phyloP scores from a whole-genome alignment of 208 protist genomes.

The Wallacemonas sp. region DNA sequence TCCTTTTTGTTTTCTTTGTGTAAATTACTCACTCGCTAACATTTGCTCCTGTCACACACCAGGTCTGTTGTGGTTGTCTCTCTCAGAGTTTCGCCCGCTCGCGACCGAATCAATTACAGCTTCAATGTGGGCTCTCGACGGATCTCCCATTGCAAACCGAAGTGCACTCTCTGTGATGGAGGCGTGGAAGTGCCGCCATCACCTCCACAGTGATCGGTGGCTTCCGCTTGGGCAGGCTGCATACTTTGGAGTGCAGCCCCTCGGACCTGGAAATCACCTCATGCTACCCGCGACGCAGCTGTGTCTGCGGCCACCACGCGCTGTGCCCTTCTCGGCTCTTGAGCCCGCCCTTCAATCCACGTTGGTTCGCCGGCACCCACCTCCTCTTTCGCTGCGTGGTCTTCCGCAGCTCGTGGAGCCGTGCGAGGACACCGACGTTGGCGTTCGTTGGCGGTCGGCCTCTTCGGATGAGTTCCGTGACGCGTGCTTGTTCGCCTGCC shows the following conservation, averaged over 20 bases:
- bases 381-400: constrained; percentile 12
- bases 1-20: not conserved
- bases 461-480: constrained; percentile 40
- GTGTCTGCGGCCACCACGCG: constrained; percentile 12
- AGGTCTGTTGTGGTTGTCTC: not conserved
- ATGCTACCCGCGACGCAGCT: constrained; percentile 20
- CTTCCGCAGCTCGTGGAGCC: constrained; percentile 18
- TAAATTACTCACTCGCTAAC: not conserved
- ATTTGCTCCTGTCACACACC: not conserved
- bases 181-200: constrained; percentile 13
- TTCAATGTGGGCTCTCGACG: constrained; percentile 57
- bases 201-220: constrained; percentile 44
- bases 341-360: not conserved
- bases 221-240: constrained; percentile 34
- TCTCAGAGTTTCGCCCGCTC: too few species aligned
- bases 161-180: constrained; percentile 24
- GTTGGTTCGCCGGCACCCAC: constrained; percentile 18
- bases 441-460: constrained; percentile 25
- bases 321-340: constrained; percentile 32
- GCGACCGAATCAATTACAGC: too few species aligned
- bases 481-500: constrained; percentile 21
- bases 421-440: not conserved
- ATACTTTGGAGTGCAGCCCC: constrained; percentile 25
- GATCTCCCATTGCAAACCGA: constrained; percentile 19
- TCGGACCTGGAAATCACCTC: constrained; percentile 13